phyloP scores from a whole-genome alignment of 2,329 filamentous ascomycete species.

The Ceratocystis papillata region DNA sequence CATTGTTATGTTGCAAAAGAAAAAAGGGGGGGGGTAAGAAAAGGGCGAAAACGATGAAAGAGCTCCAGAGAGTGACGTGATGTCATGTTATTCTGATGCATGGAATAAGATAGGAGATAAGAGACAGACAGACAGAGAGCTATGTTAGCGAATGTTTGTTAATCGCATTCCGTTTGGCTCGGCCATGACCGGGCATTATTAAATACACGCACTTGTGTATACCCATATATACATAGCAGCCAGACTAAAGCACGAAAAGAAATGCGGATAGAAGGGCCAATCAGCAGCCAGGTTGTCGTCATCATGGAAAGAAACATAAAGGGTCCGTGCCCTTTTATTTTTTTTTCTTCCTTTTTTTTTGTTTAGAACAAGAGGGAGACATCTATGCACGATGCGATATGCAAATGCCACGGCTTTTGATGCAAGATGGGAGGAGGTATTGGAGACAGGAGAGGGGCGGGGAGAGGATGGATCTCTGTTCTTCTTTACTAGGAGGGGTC shows the following conservation, averaged over 20 bases:
- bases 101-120: no score
- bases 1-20: no score
- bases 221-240: no score
- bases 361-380: neutral
- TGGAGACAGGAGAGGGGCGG: neutral
- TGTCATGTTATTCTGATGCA: no score
- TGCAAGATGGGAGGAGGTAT: neutral
- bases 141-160: no score
- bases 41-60: no score
- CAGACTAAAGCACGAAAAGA: neutral
- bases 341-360: neutral
- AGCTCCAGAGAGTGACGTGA: no score
- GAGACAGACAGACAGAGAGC: no score
- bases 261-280: constrained; percentile 1
- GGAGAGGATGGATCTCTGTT: neutral
- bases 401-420: neutral
- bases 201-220: no score
- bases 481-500: neutral
- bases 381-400: constrained; percentile 6
- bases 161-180: neutral
- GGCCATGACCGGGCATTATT: neutral
- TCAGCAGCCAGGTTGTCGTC: neutral
- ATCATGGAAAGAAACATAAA: neutral
- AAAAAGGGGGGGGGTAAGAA: no score
- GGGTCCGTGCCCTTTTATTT: neutral